Conservation (phyloP, 2,329 filamentous ascomycete genomes). For the Karstenula rhodostoma region DNA sequence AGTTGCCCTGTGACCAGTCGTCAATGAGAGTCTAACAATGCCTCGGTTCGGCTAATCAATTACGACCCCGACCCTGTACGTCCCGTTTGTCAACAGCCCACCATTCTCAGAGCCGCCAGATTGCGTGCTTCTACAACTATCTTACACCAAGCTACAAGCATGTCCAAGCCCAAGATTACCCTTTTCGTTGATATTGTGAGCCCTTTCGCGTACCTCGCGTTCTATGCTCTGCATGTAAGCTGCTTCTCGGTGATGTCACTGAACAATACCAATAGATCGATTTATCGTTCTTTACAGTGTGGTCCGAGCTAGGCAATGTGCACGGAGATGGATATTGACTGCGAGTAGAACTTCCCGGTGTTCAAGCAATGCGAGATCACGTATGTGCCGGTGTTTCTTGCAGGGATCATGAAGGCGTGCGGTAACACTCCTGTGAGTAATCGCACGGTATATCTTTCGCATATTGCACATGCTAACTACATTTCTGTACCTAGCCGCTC, state of each 20-base stretch:
- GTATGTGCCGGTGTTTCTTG: conserved; percentile 67
- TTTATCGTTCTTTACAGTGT: not conserved
- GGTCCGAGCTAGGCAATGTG: too few species aligned
- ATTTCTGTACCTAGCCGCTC: not conserved
- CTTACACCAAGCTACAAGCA: conserved; percentile 28
- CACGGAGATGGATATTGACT: not conserved
- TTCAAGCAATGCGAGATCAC: conserved; percentile 64
- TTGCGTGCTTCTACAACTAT: not conserved
- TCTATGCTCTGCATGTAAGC: conserved; percentile 62
- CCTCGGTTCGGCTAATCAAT: conserved; percentile 1
- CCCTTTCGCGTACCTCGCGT: conserved; percentile 69
- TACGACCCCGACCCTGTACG: not conserved
- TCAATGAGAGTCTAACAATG: not conserved
- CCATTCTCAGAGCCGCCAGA: not conserved
- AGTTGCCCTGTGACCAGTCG: not conserved
- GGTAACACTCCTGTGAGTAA: conserved; percentile 62
- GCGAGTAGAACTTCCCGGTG: conserved; percentile 60
- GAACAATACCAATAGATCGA: not conserved
- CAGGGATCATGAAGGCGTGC: conserved; percentile 66
- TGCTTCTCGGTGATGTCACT: not conserved
- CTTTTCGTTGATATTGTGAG: conserved; percentile 67
- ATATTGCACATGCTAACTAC: conserved; percentile 56
- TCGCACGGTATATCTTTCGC: conserved; percentile 45
- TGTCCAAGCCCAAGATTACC: conserved; percentile 61
- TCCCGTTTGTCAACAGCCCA: not conserved